phyloP scores from a whole-genome alignment of 176 grass and related monocot species.

The Avena eriantha region DNA sequence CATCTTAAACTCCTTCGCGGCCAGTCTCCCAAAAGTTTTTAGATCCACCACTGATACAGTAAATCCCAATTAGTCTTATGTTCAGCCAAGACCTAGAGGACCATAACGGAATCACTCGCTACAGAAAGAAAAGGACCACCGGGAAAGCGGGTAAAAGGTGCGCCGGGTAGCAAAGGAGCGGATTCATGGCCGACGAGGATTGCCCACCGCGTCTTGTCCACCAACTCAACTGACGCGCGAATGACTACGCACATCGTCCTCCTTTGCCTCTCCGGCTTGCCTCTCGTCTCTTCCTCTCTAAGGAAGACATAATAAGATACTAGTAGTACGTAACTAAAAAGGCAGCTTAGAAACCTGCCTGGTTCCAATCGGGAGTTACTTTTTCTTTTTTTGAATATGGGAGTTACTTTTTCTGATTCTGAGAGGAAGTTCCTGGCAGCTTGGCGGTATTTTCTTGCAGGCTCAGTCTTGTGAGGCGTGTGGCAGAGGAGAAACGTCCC shows the following conservation, averaged over 20 bases:
- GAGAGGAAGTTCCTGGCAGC: not conserved
- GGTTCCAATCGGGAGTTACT: not conserved
- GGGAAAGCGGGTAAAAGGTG: too few species aligned
- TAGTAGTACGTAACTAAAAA: too few species aligned
- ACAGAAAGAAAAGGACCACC: too few species aligned
- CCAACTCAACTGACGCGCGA: too few species aligned
- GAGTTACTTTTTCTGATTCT: not conserved
- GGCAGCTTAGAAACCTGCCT: not conserved
- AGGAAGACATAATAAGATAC: not conserved
- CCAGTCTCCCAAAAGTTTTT: too few species aligned
- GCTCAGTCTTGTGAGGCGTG: not conserved
- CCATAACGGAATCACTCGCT: too few species aligned
- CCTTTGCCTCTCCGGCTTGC: not conserved
- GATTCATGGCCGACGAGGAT: not conserved
- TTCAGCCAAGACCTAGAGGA: too few species aligned
- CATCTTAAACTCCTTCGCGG: too few species aligned
- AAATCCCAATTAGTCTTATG: too few species aligned
- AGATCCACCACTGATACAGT: too few species aligned
- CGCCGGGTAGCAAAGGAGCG: not conserved
- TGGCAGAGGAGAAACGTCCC: not conserved
- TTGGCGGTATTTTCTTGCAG: not conserved
- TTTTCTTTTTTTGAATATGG: not conserved
- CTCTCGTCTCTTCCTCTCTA: not conserved
- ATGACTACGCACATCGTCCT: not conserved
- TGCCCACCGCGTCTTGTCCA: not conserved